These are phyloP conservation scores for Corylus heterophylla DNA, from an alignment of 306 rosid species.

Conservation along the genomic window DNA sequence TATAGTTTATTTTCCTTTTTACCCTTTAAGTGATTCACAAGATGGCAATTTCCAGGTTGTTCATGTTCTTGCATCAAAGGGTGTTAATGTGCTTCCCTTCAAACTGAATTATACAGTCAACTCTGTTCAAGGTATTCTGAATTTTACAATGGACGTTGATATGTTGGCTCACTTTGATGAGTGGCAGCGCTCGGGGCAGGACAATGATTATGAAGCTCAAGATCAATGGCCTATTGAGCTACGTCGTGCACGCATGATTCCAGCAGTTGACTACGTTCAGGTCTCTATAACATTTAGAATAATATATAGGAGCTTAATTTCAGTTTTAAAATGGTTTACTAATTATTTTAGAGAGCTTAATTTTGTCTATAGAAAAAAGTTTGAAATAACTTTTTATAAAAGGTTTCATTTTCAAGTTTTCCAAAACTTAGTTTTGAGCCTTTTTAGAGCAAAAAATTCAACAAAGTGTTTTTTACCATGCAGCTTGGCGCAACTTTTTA, in stretches of 20 bases:
- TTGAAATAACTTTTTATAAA: too few relatives aligned
- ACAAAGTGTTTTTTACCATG: too few relatives aligned
- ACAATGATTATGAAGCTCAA: slow-evolving; percentile 70
- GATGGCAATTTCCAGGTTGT: slow-evolving; percentile 48
- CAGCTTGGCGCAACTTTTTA: too few relatives aligned
- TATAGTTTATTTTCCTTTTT: background rate
- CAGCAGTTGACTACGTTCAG: slow-evolving; percentile 78
- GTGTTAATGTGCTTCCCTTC: slow-evolving; percentile 69
- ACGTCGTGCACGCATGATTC: slow-evolving; percentile 53
- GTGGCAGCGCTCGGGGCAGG: slow-evolving; percentile 70
- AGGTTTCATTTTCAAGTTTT: too few relatives aligned
- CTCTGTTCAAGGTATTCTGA: slow-evolving; percentile 73
- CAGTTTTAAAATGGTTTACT: background rate
- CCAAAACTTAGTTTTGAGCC: too few relatives aligned
- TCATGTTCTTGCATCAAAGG: slow-evolving; percentile 60
- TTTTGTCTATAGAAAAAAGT: too few relatives aligned
- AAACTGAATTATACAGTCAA: slow-evolving; percentile 62
- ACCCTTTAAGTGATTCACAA: slow-evolving; percentile 1
- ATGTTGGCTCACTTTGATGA: slow-evolving; percentile 78
- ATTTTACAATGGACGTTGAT: slow-evolving; percentile 81
- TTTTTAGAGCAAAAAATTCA: too few relatives aligned
- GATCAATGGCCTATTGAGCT: slow-evolving; percentile 79
- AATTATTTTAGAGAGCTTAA: background rate
- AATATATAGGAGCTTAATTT: background rate
- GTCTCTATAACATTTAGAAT: slow-evolving; percentile 28